These are phyloP conservation scores for Karstenula rhodostoma DNA, from an alignment of 2,329 filamentous ascomycete species.

Conservation along the genomic window DNA sequence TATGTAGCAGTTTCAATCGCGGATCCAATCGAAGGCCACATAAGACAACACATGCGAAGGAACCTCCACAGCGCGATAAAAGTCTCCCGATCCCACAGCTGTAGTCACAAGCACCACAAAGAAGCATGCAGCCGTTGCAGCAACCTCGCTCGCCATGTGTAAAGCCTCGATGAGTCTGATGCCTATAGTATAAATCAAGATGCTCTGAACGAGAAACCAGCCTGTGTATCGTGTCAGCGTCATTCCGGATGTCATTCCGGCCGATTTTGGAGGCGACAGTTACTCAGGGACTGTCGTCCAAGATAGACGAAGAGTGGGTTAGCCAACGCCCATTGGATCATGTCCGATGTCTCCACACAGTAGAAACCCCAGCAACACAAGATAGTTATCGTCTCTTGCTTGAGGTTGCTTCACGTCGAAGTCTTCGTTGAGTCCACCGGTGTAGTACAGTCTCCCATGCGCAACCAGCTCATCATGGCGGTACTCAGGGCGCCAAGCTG, in stretches of 20 bases:
- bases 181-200: slow-evolving; percentile 49
- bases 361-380: slow-evolving; percentile 50
- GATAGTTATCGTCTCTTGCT: slow-evolving; percentile 51
- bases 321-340: slow-evolving; percentile 43
- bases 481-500: slow-evolving; percentile 42
- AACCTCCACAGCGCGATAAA: slow-evolving; percentile 28
- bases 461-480: slow-evolving; percentile 44
- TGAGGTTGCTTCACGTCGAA: slow-evolving; percentile 41
- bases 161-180: slow-evolving; percentile 53
- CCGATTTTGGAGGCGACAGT: slow-evolving; percentile 24
- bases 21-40: slow-evolving; percentile 17
- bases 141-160: slow-evolving; percentile 14
- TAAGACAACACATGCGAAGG: slow-evolving; percentile 19
- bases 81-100: slow-evolving; percentile 21
- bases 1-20: background rate
- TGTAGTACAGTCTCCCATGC: slow-evolving; percentile 50
- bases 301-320: slow-evolving; percentile 46
- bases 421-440: slow-evolving; percentile 43
- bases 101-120: slow-evolving; percentile 17
- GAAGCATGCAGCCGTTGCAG: slow-evolving; percentile 18
- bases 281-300: slow-evolving; percentile 51
- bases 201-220: slow-evolving; percentile 49
- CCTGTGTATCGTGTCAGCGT: slow-evolving; percentile 27
- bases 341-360: slow-evolving; percentile 47
- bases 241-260: no score